Evolutionary conservation across 208 protist genomes (phyloP), one percentile per base, ranked within the genome.

Genomic region (Acanthamoeba healyi): DNA sequence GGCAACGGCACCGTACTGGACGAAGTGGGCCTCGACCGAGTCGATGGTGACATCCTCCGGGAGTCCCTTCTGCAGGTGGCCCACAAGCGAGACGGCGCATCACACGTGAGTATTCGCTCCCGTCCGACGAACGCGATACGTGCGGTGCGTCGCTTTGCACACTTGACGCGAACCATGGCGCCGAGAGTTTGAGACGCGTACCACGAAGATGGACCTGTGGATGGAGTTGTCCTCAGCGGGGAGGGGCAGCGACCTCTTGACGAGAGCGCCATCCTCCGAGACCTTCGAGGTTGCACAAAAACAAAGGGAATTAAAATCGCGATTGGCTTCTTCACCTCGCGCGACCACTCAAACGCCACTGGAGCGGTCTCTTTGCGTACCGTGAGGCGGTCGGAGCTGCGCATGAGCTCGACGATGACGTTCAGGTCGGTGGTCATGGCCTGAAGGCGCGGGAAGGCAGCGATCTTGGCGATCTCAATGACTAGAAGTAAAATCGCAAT

Each of bases 11-110:
- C 89, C 89, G 36, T 24, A 74, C 40, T 81, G 19, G 24, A 17
- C 10, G 54, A 94, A 94, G 89, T 24, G 36, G 15, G 26, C 70
- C 32, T 94, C 49, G 65, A 84, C 40, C 19, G 38, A 26, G 6
- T 94, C 89, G 34, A 94, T 94, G 56, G 63, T 94, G 65, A 49
- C 44, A 9, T 79, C 72, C 17, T 82, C 54, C 17, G 63, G 38
- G 46, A 94, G 67, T 17, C 89, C 89, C 38, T 82, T 94, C 89
- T 94, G 65, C 42, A 58, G 58, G 74, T 38, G 40, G 46, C 34
- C 32, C 1, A 44, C 0, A 38, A 82, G 26, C 14, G 24, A 32
- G 22, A 42, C 17, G 49, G 36, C 1, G 36, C 26, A n/a, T n/a
- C n/a, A 54, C 34, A 51, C 14, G 6, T 42, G 2, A 61, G 77